Conservation (phyloP, 2,329 filamentous ascomycete genomes). For the Microsporum canis region DNA sequence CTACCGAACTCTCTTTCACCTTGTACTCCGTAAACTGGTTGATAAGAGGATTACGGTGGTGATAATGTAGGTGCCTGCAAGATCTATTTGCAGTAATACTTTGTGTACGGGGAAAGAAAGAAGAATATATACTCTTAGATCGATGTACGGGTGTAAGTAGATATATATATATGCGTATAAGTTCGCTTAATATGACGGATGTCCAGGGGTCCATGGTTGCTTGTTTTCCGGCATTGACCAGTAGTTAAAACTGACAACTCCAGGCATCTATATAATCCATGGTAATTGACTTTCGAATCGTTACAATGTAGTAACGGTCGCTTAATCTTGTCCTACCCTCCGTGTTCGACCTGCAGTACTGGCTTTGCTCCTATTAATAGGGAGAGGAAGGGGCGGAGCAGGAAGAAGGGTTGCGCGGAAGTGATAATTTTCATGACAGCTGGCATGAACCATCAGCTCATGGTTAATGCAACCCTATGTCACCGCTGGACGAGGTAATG, state of each 20-base stretch:
- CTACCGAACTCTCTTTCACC: neutral
- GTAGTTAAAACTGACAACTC: neutral
- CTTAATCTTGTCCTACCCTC: neutral
- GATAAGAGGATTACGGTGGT: neutral
- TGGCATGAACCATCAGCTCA: neutral
- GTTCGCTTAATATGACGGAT: neutral
- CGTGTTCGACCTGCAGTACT: neutral
- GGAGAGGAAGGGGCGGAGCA: neutral
- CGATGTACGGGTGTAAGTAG: neutral
- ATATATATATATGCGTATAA: neutral
- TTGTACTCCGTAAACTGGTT: neutral
- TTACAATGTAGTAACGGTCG: neutral
- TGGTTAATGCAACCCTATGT: neutral
- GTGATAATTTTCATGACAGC: neutral
- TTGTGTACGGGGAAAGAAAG: neutral
- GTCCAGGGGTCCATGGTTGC: neutral
- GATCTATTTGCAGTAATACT: neutral
- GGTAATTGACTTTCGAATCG: neutral
- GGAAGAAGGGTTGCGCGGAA: neutral
- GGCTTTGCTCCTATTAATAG: neutral
- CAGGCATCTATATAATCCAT: neutral
- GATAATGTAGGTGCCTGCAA: neutral
- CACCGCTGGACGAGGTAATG: neutral
- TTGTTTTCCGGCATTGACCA: neutral
- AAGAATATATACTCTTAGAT: too few species aligned